phyloP scores from a whole-genome alignment of 192 early-diverging fungal species.

The Haplosporangium gracile region DNA sequence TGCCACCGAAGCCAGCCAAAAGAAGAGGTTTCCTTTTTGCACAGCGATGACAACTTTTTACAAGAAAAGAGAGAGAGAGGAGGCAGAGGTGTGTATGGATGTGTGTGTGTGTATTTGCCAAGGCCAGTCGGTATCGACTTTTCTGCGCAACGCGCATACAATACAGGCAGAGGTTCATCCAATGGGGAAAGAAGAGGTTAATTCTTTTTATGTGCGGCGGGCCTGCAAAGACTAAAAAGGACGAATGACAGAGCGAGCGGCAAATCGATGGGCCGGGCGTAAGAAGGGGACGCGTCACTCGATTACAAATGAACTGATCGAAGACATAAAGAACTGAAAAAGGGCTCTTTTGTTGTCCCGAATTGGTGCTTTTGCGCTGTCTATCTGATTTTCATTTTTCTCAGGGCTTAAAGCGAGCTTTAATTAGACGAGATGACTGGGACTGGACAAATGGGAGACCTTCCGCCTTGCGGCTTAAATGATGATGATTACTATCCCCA shows the following conservation, averaged over 20 bases:
- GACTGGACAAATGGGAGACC: not conserved
- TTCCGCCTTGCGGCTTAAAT: not conserved
- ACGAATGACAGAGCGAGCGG: constrained; percentile 7
- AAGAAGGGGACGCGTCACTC: constrained; percentile 3
- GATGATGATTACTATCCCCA: not conserved
- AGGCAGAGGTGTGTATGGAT: not conserved
- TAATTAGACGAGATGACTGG: not conserved
- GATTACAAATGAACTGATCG: constrained; percentile 8
- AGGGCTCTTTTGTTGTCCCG: constrained; percentile 6
- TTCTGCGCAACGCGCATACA: not conserved
- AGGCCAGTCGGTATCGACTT: constrained; percentile 1
- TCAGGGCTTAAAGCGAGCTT: not conserved
- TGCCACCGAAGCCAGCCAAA: not conserved
- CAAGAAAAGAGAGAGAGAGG: not conserved
- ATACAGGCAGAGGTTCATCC: not conserved
- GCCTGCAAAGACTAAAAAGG: not conserved
- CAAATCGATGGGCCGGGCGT: constrained; percentile 9
- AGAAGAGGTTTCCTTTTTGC: not conserved
- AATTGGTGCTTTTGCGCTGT: not conserved
- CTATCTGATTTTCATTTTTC: not conserved
- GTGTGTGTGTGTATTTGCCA: not conserved
- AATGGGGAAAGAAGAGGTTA: not conserved
- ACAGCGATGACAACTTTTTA: not conserved
- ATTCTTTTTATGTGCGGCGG: not conserved
- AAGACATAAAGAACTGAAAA: not conserved